phyloP scores from a whole-genome alignment of 257 asterid genomes.

The Plantago ovata region DNA sequence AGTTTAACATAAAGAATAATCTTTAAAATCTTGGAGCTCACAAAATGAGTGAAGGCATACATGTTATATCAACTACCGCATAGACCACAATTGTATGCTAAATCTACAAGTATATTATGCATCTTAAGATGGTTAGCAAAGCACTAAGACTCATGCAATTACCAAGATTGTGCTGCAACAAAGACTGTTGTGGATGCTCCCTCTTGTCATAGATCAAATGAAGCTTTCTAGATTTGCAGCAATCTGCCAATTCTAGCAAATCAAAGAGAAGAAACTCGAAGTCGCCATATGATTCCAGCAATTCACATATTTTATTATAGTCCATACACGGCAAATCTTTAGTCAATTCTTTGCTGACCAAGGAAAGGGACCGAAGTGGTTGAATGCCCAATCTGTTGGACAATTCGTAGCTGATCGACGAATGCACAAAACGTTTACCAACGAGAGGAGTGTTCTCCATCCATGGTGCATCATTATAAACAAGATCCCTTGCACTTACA shows the following conservation, averaged over 20 bases:
- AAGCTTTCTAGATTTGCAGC: slow-evolving; percentile 89
- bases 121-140: slow-evolving; percentile 16
- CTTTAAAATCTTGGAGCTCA: slow-evolving; percentile 10
- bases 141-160: slow-evolving; percentile 24
- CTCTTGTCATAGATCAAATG: slow-evolving; percentile 90
- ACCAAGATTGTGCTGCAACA: slow-evolving; percentile 97
- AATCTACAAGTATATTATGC: too few relatives aligned
- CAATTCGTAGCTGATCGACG: slow-evolving; percentile 67
- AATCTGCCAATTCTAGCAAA: slow-evolving; percentile 92
- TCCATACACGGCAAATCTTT: slow-evolving; percentile 95
- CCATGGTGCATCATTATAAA: slow-evolving; percentile 97
- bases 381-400: slow-evolving; percentile 80
- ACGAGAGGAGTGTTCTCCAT: slow-evolving; percentile 57
- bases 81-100: too few relatives aligned
- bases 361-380: slow-evolving; percentile 81
- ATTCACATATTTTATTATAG: slow-evolving; percentile 69
- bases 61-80: too few relatives aligned
- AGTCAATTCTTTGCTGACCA: slow-evolving; percentile 82
- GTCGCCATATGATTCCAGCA: slow-evolving; percentile 64
- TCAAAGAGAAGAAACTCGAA: slow-evolving; percentile 80
- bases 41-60: slow-evolving; percentile 10
- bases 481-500: slow-evolving; percentile 59
- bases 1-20: slow-evolving; percentile 12
- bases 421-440: slow-evolving; percentile 80
- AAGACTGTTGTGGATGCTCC: slow-evolving; percentile 80